These are phyloP conservation scores for Hirschioporus abietinus DNA, from an alignment of 768 basidiomycete species.

Conservation along the genomic window DNA sequence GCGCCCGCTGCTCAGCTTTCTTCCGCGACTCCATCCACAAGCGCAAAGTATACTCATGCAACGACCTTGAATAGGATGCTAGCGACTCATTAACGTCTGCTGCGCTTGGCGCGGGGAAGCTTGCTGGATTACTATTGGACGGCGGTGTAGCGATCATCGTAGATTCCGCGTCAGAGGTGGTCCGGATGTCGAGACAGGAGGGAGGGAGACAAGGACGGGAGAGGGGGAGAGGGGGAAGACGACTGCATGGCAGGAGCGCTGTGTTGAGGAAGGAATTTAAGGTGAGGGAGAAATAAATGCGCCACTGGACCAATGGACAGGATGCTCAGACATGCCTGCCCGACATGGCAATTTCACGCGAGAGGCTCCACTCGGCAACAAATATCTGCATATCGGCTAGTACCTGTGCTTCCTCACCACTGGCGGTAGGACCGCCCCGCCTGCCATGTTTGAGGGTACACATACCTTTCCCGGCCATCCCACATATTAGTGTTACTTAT, in stretches of 20 bases:
- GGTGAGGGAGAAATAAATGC: neutral
- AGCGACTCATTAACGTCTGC: slow-evolving; percentile 30
- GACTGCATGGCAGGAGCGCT: neutral
- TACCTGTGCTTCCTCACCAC: neutral
- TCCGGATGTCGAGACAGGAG: neutral
- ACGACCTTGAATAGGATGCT: slow-evolving; percentile 52
- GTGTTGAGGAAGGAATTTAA: neutral
- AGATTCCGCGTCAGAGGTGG: too few relatives aligned
- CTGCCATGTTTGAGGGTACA: neutral
- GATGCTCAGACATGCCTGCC: neutral
- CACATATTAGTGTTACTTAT: neutral
- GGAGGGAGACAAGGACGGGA: neutral
- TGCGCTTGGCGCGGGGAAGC: neutral
- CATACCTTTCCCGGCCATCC: neutral
- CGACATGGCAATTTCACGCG: slow-evolving; percentile 1
- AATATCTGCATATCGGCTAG: neutral
- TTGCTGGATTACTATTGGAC: neutral
- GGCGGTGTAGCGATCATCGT: neutral
- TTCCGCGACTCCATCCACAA: slow-evolving; percentile 65
- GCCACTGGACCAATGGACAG: neutral
- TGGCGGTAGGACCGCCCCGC: neutral
- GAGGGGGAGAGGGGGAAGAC: neutral
- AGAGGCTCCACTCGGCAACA: neutral
- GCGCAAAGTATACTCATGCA: slow-evolving; percentile 62
- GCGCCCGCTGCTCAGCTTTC: slow-evolving; percentile 44